phyloP scores from a whole-genome alignment of 352 stramenopile species.

The Phytophthora citrophthora region DNA sequence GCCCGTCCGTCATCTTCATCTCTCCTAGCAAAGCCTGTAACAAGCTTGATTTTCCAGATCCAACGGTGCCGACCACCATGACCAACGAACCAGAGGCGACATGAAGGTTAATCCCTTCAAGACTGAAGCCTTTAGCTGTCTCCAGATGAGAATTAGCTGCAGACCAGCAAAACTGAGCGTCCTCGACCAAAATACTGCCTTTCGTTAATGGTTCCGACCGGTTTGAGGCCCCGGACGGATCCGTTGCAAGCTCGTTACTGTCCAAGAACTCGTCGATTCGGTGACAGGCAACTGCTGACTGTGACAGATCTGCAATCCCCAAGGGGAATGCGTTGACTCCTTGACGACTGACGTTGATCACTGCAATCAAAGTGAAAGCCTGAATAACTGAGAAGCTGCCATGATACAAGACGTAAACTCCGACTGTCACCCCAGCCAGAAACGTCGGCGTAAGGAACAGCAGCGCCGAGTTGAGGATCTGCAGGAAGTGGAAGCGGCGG shows the following conservation, averaged over 20 bases:
- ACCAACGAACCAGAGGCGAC: slow-evolving; percentile 49
- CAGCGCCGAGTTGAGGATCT: slow-evolving; percentile 67
- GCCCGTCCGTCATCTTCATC: slow-evolving; percentile 35
- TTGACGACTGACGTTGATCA: slow-evolving; percentile 40
- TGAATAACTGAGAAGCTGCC: slow-evolving; percentile 52
- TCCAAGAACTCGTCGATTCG: slow-evolving; percentile 40
- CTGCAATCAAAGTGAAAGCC: slow-evolving; percentile 44
- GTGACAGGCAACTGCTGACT: slow-evolving; percentile 28
- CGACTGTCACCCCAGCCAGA: slow-evolving; percentile 45
- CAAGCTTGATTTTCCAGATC: slow-evolving; percentile 63
- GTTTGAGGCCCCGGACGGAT: not conserved
- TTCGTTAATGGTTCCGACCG: not conserved
- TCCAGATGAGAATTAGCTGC: not conserved
- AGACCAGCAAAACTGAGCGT: slow-evolving; percentile 22
- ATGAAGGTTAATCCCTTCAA: slow-evolving; percentile 45
- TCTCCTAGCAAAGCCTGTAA: slow-evolving; percentile 53
- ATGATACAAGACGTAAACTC: slow-evolving; percentile 48
- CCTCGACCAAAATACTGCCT: slow-evolving; percentile 13
- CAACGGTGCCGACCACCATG: slow-evolving; percentile 64
- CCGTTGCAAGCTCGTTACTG: slow-evolving; percentile 27
- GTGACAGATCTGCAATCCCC: slow-evolving; percentile 37
- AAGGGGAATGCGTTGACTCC: slow-evolving; percentile 36
- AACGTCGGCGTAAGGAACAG: slow-evolving; percentile 60
- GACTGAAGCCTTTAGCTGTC: slow-evolving; percentile 2
- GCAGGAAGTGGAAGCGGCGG: slow-evolving; percentile 47